phyloP scores from a whole-genome alignment of 768 basidiomycete species.

The Sporobolomyces pararoseus region DNA sequence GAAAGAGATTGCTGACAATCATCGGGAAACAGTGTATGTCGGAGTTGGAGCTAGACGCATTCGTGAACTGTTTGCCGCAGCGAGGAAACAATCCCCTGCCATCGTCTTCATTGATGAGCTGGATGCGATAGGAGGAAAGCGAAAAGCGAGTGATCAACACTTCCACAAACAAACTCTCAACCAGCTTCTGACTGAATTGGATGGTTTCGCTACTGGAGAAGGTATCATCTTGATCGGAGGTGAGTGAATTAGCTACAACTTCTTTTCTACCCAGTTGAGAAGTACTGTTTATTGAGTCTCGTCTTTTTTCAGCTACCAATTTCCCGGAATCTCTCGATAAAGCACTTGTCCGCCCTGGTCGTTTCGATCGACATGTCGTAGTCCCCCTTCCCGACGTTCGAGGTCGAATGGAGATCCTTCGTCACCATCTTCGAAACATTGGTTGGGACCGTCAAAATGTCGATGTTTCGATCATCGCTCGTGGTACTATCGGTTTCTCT shows the following conservation, averaged over 20 bases:
- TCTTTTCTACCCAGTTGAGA: no score
- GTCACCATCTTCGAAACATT: constrained; percentile 83
- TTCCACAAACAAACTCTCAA: constrained; percentile 66
- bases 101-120: constrained; percentile 84
- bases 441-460: constrained; percentile 62
- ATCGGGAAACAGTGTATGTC: constrained; percentile 52
- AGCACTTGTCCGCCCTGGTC: constrained; percentile 89
- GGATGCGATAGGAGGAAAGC: constrained; percentile 54
- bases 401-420: constrained; percentile 83
- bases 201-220: constrained; percentile 84
- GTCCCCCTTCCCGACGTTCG: constrained; percentile 93
- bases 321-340: constrained; percentile 93
- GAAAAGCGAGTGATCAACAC: constrained; percentile 64
- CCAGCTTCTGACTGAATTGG: constrained; percentile 93
- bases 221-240: constrained; percentile 90
- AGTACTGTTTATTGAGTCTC: background rate
- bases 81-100: constrained; percentile 88
- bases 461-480: constrained; percentile 80
- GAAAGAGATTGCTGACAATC: no score
- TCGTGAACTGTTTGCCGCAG: constrained; percentile 87
- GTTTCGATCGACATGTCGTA: constrained; percentile 88
- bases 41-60: constrained; percentile 88
- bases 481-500: constrained; percentile 92
- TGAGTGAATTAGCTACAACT: background rate
- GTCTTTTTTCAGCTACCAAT: constrained; percentile 62